phyloP scores from a whole-genome alignment of 1,284 basidiomycete genomes.

The Amylostereum chailletii region DNA sequence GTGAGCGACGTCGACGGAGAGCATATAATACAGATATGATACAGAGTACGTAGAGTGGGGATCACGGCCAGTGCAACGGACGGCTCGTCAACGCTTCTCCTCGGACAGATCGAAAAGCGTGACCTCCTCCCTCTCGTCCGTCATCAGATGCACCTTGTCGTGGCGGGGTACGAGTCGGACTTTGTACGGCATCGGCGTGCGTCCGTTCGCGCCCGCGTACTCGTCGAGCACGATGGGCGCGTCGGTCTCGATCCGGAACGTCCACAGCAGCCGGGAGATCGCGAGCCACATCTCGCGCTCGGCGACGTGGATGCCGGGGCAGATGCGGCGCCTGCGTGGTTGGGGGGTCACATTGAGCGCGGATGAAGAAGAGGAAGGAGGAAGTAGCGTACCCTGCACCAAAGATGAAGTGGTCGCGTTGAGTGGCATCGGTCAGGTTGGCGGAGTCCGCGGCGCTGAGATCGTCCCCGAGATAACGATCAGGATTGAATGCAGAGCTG shows the following conservation, averaged over 20 bases:
- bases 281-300: constrained; percentile 25
- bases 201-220: constrained; percentile 26
- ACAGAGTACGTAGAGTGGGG: no score
- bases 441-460: constrained; percentile 23
- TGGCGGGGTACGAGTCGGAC: constrained; percentile 17
- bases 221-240: constrained; percentile 26
- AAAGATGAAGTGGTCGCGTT: constrained; percentile 37
- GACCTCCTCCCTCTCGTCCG: background rate
- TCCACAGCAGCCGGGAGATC: constrained; percentile 24
- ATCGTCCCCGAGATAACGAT: constrained; percentile 23
- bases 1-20: no score
- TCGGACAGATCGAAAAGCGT: no score
- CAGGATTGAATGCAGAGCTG: constrained; percentile 21
- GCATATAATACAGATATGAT: no score
- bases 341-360: background rate
- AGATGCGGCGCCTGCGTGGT: constrained; percentile 17
- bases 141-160: constrained; percentile 7
- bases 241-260: constrained; percentile 18
- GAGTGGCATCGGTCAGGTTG: constrained; percentile 27
- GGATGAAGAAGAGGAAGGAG: background rate
- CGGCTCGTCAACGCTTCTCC: no score
- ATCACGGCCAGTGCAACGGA: no score
- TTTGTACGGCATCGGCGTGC: constrained; percentile 23
- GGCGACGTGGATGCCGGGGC: constrained; percentile 23
- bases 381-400: constrained; percentile 22